Conservation (phyloP, 108 stramenopile genomes). For the Fragilariopsis cylindrus region DNA sequence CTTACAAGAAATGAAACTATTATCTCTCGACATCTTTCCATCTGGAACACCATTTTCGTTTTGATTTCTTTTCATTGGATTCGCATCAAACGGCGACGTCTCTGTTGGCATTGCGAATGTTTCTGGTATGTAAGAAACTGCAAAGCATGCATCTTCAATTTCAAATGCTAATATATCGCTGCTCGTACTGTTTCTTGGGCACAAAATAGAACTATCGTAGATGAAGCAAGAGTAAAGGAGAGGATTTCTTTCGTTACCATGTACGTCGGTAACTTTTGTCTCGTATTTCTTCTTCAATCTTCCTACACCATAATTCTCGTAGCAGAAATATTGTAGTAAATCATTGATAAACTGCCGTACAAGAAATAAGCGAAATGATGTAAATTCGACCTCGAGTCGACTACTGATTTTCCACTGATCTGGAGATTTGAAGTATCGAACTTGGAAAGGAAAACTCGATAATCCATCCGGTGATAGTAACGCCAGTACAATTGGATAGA, state of each 20-base stretch:
- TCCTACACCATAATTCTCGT: slow-evolving; percentile 63
- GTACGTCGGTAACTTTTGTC: slow-evolving; percentile 21
- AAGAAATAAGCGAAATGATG: slow-evolving; percentile 53
- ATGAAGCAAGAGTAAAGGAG: slow-evolving; percentile 36
- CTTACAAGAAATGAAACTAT: neutral
- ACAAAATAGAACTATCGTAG: slow-evolving; percentile 55
- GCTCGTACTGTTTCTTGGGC: slow-evolving; percentile 60
- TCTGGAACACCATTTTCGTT: neutral
- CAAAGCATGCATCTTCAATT: slow-evolving; percentile 40
- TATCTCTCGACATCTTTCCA: neutral
- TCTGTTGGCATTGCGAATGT: slow-evolving; percentile 43
- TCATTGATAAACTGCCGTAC: slow-evolving; percentile 63
- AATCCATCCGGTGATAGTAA: slow-evolving; percentile 30
- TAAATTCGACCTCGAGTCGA: slow-evolving; percentile 36
- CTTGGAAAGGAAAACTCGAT: slow-evolving; percentile 22
- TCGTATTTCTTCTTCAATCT: slow-evolving; percentile 38
- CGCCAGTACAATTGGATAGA: slow-evolving; percentile 43
- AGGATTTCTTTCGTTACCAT: slow-evolving; percentile 33
- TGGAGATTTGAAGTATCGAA: slow-evolving; percentile 23
- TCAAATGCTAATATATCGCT: slow-evolving; percentile 68
- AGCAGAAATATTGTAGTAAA: slow-evolving; percentile 63
- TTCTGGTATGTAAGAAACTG: slow-evolving; percentile 23
- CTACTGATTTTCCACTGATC: slow-evolving; percentile 31
- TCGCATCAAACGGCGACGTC: slow-evolving; percentile 19
- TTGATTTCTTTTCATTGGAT: neutral